phyloP scores from a whole-genome alignment of 1,284 basidiomycete genomes.

The Pisolithus thermaeus region DNA sequence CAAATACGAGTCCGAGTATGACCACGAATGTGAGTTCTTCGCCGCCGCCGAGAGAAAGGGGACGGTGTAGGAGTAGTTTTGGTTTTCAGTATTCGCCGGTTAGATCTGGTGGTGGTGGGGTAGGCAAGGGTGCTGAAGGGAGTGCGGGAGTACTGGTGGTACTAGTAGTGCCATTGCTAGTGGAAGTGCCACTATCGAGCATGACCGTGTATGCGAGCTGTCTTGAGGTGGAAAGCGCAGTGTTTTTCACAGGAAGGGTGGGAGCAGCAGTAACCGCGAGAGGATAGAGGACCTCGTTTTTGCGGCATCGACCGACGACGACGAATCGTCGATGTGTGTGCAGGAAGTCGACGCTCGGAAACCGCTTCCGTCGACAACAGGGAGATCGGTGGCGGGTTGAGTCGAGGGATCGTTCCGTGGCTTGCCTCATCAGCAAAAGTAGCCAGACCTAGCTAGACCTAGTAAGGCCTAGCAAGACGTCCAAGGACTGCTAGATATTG shows the following conservation, averaged over 20 bases:
- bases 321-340: slow-evolving; percentile 53
- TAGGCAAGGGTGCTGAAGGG: slow-evolving; percentile 37
- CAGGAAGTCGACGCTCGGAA: slow-evolving; percentile 40
- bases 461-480: too few relatives aligned
- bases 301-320: slow-evolving; percentile 56
- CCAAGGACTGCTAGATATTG: too few relatives aligned
- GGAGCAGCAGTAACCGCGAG: slow-evolving; percentile 11
- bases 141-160: slow-evolving; percentile 20
- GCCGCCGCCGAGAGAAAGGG: slow-evolving; percentile 27
- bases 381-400: slow-evolving; percentile 5
- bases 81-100: slow-evolving; percentile 18
- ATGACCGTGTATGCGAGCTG: background rate
- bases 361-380: slow-evolving; percentile 37
- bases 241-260: too few relatives aligned
- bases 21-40: too few relatives aligned
- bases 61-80: slow-evolving; percentile 57
- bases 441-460: too few relatives aligned
- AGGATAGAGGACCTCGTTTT: slow-evolving; percentile 31
- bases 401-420: slow-evolving; percentile 5
- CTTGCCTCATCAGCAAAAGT: too few relatives aligned
- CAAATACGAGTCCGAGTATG: too few relatives aligned
- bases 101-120: slow-evolving; percentile 34
- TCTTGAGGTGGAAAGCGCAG: too few relatives aligned
- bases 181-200: background rate
- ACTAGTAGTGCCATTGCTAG: slow-evolving; percentile 3